Conservation (phyloP, 164 flowering plant species). For the Umbellularia californica region DNA sequence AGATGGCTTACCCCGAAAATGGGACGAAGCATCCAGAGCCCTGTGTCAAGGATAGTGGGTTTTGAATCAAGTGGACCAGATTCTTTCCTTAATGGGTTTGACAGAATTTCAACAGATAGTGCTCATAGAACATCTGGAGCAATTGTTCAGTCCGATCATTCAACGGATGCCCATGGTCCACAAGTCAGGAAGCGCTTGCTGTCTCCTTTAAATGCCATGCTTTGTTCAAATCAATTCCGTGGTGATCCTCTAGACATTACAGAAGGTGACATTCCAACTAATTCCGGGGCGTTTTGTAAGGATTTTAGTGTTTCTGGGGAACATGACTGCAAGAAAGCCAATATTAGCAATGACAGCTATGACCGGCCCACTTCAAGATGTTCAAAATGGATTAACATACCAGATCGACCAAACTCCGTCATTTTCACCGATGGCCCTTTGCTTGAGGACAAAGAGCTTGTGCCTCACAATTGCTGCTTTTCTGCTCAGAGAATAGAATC, state of each 20-base stretch:
- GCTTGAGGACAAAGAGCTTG: constrained; percentile 33
- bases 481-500: constrained; percentile 25
- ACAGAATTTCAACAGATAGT: constrained; percentile 11
- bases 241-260: constrained; percentile 52
- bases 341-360: constrained; percentile 32
- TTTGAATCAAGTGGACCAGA: constrained; percentile 38
- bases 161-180: constrained; percentile 36
- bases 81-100: constrained; percentile 22
- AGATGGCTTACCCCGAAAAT: constrained; percentile 26
- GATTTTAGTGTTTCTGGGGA: constrained; percentile 7
- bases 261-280: constrained; percentile 11
- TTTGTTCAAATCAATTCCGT: constrained; percentile 29
- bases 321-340: constrained; percentile 59
- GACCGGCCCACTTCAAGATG: constrained; percentile 27
- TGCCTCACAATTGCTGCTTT: constrained; percentile 15
- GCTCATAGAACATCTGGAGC: constrained; percentile 14
- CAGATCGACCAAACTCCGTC: constrained; percentile 21
- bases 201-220: constrained; percentile 60
- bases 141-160: constrained; percentile 17
- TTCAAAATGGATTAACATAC: constrained; percentile 27
- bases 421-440: constrained; percentile 71
- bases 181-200: constrained; percentile 59
- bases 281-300: constrained; percentile 9
- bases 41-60: constrained; percentile 70
- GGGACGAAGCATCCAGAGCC: constrained; percentile 36